A percentile compares a stretch with the other conserved stretches of the same genome.
Evolutionary conservation across 2,329 filamentous ascomycete genomes (phyloP).

Genomic region (Tympanopsis confertula): DNA sequence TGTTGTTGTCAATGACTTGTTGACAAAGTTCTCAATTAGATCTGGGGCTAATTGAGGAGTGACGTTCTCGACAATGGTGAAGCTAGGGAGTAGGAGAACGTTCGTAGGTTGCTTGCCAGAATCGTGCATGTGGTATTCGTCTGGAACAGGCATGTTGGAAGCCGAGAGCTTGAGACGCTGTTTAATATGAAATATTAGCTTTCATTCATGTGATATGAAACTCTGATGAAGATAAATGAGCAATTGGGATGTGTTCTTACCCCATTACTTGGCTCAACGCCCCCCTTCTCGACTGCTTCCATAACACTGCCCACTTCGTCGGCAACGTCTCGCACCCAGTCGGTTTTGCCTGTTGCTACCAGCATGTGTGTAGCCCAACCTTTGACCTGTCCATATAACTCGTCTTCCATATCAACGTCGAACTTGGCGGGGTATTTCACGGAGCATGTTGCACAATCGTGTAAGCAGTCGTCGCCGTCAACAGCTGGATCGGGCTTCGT

Average conservation of each 20-base stretch:
- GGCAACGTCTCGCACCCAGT: constrained; percentile 54
- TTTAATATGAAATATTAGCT: too few relatives aligned
- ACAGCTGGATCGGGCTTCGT: background rate
- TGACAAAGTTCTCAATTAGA: constrained; percentile 42
- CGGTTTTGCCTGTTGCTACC: constrained; percentile 56
- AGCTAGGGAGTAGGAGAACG: constrained; percentile 48
- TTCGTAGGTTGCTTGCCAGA: constrained; percentile 30
- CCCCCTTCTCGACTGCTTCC: constrained; percentile 26
- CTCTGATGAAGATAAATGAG: background rate
- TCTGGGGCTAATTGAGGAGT: constrained; percentile 39
- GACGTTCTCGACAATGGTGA: constrained; percentile 50
- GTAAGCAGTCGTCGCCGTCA: background rate
- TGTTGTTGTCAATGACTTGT: constrained; percentile 42
- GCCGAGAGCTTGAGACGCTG: constrained; percentile 53
- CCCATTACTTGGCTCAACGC: constrained; percentile 6
- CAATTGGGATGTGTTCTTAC: background rate
- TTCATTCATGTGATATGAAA: too few relatives aligned
- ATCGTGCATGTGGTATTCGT: constrained; percentile 21
- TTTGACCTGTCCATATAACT: constrained; percentile 50
- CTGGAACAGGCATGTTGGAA: constrained; percentile 48
- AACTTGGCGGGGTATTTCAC: background rate
- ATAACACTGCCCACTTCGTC: constrained; percentile 47
- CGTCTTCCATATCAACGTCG: constrained; percentile 41
- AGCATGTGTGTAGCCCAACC: constrained; percentile 54
- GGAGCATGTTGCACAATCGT: background rate